phyloP scores from a whole-genome alignment of 371 early-diverging fungal genomes.

The Syncephalastrum racemosum region DNA sequence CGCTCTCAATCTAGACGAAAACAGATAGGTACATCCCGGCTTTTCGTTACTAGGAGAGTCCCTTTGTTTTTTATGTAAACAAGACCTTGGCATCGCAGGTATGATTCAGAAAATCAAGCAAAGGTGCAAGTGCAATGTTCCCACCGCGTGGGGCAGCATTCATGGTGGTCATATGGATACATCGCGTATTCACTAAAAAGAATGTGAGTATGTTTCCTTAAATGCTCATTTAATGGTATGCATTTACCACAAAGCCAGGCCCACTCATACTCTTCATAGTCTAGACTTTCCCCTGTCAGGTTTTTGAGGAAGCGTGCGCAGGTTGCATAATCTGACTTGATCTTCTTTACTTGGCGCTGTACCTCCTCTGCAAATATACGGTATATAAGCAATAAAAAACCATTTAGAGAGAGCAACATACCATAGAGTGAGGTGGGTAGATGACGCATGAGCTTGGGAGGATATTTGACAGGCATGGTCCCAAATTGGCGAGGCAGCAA shows the following conservation, averaged over 20 bases:
- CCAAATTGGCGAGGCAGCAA: constrained; percentile 58
- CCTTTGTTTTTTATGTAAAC: not conserved
- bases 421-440: constrained; percentile 45
- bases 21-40: not conserved
- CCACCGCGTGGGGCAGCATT: constrained; percentile 42
- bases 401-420: constrained; percentile 7
- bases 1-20: constrained; percentile 50
- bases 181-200: constrained; percentile 57
- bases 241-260: constrained; percentile 63
- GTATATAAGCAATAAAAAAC: not conserved
- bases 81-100: constrained; percentile 53
- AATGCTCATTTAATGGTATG: not conserved
- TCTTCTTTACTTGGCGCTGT: constrained; percentile 46
- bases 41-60: not conserved
- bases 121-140: constrained; percentile 60
- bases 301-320: constrained; percentile 38
- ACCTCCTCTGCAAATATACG: constrained; percentile 34
- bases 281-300: constrained; percentile 18
- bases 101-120: constrained; percentile 66
- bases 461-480: constrained; percentile 62
- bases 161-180: constrained; percentile 55
- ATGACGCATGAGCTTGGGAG: constrained; percentile 31
- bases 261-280: constrained; percentile 54
- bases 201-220: not conserved
- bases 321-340: constrained; percentile 41